Base-by-base conservation (phyloP, 139 green algal species). In the Edaphochlamys debaryana region DNA sequence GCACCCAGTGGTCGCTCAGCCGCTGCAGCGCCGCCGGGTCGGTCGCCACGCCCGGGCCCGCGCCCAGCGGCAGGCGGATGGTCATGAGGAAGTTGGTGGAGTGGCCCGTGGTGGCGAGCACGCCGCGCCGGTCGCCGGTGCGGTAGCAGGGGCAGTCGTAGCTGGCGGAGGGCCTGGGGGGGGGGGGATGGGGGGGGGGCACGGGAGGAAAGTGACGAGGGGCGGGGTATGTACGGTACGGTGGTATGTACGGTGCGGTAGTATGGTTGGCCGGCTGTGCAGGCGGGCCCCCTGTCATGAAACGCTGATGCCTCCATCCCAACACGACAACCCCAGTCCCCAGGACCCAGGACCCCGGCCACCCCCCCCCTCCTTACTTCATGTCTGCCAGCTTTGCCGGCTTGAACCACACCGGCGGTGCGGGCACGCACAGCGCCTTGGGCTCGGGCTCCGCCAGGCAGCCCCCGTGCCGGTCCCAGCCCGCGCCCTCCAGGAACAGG, bases 1-100 rank as follows among this genome's bases (percentile, higher is more conserved):
- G 84, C 3, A 77, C 88, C 93, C 93, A 96, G 82, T 95, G 92
- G 23, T 82, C 52, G 29, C 41, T 42, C 22, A 70, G 69, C 66
- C 68, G 25, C 45, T 32, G 36, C 78, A 84, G 42, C 22, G 25
- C 48, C 9, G 38, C 41, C 41, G 41, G 17, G 1, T 38, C 30
- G 8, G 29, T 29, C 8, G 22, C 67, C 23, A 23, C 67, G 40
- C 29, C 41, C 37, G n/a, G 73, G 7, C 50, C 4, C 40, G 40
- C 54, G 2, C 54, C 42, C 41, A 75, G 70, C 23, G 93, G 93
- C 82, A 95, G 68, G 17, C 84, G 54, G 29, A 96, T 85, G 38
- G 87, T 87, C 87, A 94, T 94, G 23, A 96, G 77, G 75, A 95
- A 96, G 87, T 96, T 96, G 79, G 94, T 95, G 36, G 90, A 95